Percentiles rank a stretch among this genome's conserved stretches.
These are phyloP conservation scores for Rhodomyrtus tomentosa DNA, from an alignment of 345 rosid species.

Conservation along the genomic window DNA sequence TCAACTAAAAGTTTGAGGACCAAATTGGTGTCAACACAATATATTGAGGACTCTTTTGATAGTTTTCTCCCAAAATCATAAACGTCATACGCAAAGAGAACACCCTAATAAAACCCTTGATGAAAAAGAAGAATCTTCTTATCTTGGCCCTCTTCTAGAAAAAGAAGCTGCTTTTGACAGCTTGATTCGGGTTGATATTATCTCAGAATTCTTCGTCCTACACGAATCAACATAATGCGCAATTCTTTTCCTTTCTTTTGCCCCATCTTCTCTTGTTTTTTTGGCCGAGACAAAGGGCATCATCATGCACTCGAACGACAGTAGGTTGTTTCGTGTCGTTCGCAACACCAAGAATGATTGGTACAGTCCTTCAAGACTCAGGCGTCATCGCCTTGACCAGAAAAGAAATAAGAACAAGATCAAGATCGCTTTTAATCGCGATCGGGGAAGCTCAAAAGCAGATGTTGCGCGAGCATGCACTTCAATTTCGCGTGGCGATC, in stretches of 20 bases:
- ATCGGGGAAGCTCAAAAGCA: background rate
- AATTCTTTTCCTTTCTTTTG: background rate
- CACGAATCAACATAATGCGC: background rate
- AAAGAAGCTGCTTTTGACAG: background rate
- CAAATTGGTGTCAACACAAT: too few species aligned
- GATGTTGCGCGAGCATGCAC: background rate
- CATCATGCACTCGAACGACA: background rate
- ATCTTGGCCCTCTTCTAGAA: background rate
- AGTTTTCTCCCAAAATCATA: background rate
- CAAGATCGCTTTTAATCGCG: background rate
- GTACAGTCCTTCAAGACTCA: background rate
- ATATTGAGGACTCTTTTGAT: too few species aligned
- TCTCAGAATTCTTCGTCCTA: background rate
- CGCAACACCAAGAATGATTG: background rate
- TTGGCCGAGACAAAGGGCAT: background rate
- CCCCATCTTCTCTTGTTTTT: background rate
- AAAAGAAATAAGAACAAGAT: background rate
- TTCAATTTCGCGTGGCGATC: background rate
- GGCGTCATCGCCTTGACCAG: background rate
- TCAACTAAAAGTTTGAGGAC: too few species aligned
- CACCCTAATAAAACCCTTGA: too few species aligned
- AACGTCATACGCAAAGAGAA: background rate
- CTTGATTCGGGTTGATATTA: background rate
- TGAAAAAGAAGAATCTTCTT: background rate
- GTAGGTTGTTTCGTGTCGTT: background rate